phyloP scores from a whole-genome alignment of 345 rosid genomes.

The Hibiscus mutabilis region DNA sequence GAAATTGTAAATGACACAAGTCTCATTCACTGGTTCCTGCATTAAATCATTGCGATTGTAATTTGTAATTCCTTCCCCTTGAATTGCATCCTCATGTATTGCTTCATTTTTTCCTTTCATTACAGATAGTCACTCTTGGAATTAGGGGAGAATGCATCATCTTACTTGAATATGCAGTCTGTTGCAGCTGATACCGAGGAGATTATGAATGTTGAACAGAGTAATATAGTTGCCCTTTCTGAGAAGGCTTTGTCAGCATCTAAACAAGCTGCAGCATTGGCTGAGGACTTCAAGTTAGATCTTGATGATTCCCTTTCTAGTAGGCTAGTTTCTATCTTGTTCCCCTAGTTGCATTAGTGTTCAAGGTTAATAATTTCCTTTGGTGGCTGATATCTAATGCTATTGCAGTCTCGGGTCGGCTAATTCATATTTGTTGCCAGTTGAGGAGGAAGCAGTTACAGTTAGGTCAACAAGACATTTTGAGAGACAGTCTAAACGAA shows the following conservation, averaged over 20 bases:
- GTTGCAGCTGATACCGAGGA: conserved; percentile 17
- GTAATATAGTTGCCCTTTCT: conserved; percentile 46
- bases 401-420: conserved; percentile 24
- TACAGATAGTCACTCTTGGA: conserved; percentile 39
- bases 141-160: conserved; percentile 27
- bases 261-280: conserved; percentile 52
- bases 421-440: conserved; percentile 30
- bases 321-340: conserved; percentile 33
- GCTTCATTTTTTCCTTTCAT: not conserved
- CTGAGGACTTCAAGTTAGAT: conserved; percentile 24
- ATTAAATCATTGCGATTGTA: not conserved
- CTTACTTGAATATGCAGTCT: conserved; percentile 24
- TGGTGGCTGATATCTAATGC: not conserved
- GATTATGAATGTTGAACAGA: conserved; percentile 27
- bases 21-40: not conserved
- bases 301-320: conserved; percentile 34
- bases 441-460: conserved; percentile 28
- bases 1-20: conserved; percentile 39
- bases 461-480: conserved; percentile 57
- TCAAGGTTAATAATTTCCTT: not conserved
- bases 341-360: not conserved
- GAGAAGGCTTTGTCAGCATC: conserved; percentile 71
- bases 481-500: conserved; percentile 54
- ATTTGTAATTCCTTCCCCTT: not conserved
- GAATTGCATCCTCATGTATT: conserved; percentile 8